These are phyloP conservation scores for Aspergillus sclerotioniger DNA, from an alignment of 495 filamentous ascomycete species.

Conservation along the genomic window DNA sequence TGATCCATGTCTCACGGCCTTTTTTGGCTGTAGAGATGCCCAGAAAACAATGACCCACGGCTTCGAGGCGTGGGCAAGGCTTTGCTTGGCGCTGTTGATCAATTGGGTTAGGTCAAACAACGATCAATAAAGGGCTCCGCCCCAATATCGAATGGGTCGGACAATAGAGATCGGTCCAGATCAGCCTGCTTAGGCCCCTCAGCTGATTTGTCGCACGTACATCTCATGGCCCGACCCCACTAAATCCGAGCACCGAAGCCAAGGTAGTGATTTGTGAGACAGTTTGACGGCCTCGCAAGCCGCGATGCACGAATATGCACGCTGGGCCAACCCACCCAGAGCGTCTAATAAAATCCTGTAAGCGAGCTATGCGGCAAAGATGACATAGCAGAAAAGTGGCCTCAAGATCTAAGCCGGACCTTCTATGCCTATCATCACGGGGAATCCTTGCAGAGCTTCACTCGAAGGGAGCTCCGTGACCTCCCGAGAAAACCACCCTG, in stretches of 20 bases:
- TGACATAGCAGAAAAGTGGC: neutral
- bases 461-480: neutral
- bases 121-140: conserved; percentile 1
- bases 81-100: conserved; percentile 6
- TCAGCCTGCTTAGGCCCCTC: neutral
- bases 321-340: neutral
- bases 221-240: neutral
- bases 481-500: neutral
- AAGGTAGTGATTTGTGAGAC: neutral
- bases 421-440: neutral
- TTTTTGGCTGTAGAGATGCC: conserved; percentile 1
- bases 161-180: conserved; percentile 4
- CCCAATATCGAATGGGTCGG: neutral
- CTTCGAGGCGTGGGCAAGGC: conserved; percentile 1
- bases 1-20: conserved; percentile 2
- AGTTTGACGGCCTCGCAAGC: conserved; percentile 1
- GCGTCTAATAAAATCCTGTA: conserved; percentile 1
- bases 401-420: neutral
- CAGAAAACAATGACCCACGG: conserved; percentile 3
- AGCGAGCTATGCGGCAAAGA: conserved; percentile 6
- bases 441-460: conserved; percentile 1
- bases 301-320: conserved; percentile 3
- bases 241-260: conserved; percentile 1
- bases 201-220: neutral
- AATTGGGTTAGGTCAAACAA: neutral